Base-by-base conservation (phyloP, 2,329 filamentous ascomycete species). In the Colletotrichum sp. region DNA sequence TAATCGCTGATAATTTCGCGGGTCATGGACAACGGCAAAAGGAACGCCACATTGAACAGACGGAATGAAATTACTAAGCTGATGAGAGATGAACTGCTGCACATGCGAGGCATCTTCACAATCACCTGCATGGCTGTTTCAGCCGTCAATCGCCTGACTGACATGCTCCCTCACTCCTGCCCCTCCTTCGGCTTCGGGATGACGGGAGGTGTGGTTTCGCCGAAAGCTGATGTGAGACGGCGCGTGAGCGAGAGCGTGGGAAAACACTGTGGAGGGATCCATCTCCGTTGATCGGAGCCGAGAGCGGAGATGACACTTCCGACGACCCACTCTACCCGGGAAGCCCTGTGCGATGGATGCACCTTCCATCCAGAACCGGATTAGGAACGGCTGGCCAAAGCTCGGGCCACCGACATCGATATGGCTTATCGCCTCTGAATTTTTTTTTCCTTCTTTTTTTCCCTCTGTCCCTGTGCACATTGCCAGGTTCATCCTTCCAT, bases 281-380 rank as follows among this genome's bases (percentile, higher is more conserved):
- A 66, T 39, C 64, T 60, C 64, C 70, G 64, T 68, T 34, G 6
- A 73, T 65, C 73, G 73, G 73, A 76, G 73, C 73, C 73, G 73
- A 69, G 62, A 73, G 70, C 64, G 70, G 73, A 62, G 57, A 28
- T 34, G 15, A 26, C 16, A 21, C 28, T 63, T 49, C 57, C 57
- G 69, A 64, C 5, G 39, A 24, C 73, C 73, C 69, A 55, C 63
- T 30, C 26, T 60, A 15, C 24, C 60, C 44, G 60, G 68, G 36
- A 60, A 36, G 9, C 30, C 36, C 49, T 49, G 39, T 2, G 18
- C 39, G 39, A 49, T 24, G 55, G 21, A 49, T 28, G 66, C 24
- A 26, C 44, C 67, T 60, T 60, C 16, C n/a, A 24, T 24, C 32
- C 44, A 59, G 21, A 60, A 49, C 60, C 68, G 4, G 55, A 75